Conservation (phyloP, 2,329 filamentous ascomycete genomes). For the Fusarium sp. region DNA sequence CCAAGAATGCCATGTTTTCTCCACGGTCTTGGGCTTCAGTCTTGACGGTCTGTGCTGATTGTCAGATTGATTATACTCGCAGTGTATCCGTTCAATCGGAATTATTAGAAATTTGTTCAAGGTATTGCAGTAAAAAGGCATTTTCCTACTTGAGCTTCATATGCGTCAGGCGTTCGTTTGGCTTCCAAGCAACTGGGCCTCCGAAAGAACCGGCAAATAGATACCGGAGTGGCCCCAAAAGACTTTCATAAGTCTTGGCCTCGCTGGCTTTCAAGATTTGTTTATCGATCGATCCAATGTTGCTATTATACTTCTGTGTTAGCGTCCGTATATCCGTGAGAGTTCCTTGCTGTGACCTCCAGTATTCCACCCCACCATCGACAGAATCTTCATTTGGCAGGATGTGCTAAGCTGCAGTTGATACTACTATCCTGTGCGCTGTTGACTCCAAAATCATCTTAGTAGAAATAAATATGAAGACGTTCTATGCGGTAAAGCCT, state of each 20-base stretch:
- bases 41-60: neutral
- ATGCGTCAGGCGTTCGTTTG: neutral
- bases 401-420: neutral
- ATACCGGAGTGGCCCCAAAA: neutral
- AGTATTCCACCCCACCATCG: neutral
- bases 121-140: neutral
- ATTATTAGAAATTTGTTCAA: neutral
- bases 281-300: neutral
- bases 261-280: neutral
- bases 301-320: neutral
- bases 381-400: neutral
- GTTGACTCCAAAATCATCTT: too few relatives aligned
- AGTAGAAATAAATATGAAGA: too few relatives aligned
- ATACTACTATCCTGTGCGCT: too few relatives aligned
- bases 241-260: neutral
- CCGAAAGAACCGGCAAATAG: neutral
- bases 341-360: neutral
- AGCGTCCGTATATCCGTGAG: neutral
- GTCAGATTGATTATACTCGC: neutral
- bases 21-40: neutral
- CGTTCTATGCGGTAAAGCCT: too few relatives aligned
- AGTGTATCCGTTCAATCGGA: neutral
- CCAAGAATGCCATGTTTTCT: slow-evolving; percentile 26
- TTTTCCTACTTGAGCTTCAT: neutral
- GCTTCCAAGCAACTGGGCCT: neutral